phyloP scores from a whole-genome alignment of 2,329 filamentous ascomycete species.

The Sordariomycetes sp. region DNA sequence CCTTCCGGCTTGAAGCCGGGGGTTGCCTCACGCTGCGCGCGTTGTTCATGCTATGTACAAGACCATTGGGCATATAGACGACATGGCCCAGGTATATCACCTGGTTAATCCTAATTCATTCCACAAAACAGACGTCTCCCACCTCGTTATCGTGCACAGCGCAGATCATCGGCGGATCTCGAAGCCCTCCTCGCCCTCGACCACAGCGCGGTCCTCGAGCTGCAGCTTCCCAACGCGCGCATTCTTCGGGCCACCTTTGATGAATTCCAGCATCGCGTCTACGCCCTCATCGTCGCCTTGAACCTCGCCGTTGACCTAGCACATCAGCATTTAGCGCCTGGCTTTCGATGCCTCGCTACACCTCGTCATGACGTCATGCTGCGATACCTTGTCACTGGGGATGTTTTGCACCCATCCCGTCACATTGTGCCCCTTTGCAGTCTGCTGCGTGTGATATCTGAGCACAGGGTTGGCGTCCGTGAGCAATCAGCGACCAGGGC shows the following conservation, averaged over 20 bases:
- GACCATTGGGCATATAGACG: not conserved
- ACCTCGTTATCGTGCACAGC: not conserved
- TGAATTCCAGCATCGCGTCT: slow-evolving; percentile 59
- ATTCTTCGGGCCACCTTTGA: slow-evolving; percentile 62
- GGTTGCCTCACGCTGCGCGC: not conserved
- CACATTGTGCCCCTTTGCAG: slow-evolving; percentile 35
- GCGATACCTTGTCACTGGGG: slow-evolving; percentile 37
- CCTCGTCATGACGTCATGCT: not conserved
- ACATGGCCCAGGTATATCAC: not conserved
- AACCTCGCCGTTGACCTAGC: slow-evolving; percentile 77
- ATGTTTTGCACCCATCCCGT: slow-evolving; percentile 56
- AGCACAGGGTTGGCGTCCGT: not conserved
- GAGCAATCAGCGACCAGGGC: not conserved
- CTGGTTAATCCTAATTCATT: not conserved
- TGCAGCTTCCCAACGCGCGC: slow-evolving; percentile 68
- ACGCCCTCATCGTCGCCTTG: slow-evolving; percentile 62
- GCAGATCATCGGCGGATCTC: slow-evolving; percentile 30
- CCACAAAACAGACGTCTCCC: not conserved
- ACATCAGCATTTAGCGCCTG: slow-evolving; percentile 8
- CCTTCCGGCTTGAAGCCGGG: not conserved
- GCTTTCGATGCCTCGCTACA: not conserved
- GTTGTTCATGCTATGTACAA: not conserved
- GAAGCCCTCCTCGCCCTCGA: slow-evolving; percentile 61
- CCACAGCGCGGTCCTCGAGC: slow-evolving; percentile 51
- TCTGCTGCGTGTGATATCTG: slow-evolving; percentile 44